Evolutionary conservation across 1,284 basidiomycete genomes (phyloP), one percentile per base, ranked within the genome.

Genomic region (Papiliotrema nemorosa): DNA sequence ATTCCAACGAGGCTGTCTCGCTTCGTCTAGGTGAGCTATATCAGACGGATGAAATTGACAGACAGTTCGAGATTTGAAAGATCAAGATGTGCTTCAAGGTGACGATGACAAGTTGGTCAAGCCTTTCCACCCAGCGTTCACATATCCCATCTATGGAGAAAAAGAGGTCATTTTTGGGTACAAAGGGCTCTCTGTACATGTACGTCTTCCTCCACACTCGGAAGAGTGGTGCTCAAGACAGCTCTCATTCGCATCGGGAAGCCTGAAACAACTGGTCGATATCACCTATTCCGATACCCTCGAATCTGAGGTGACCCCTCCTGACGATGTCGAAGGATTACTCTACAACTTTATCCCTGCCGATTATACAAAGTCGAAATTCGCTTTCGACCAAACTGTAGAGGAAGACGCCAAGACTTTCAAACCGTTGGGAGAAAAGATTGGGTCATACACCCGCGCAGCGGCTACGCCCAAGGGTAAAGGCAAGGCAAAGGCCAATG

Each of bases 81-180:
- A 67, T 38, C 52, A 49, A 20, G 54, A 82, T 46, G 72, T 69
- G 3, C 78, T 88, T n/a, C 76, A 72, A 2, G 58, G 55, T 55
- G 78, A 82, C n/a, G 79, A 81, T 33, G 81, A 84, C 64, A 73
- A 76, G 4, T 83, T 81, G 52, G 79, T 83, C 59, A 76, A 78
- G 40, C 62, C 71, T 18, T 93, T 92, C 70, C 81, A 86, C 60
- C 90, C 90, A 1, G 78, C 79, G 5, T 93, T 93, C 74, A 93
- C 90, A 1, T 93, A 93, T 74, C 88, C 90, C 81, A 91, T 97
- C 71, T 97, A 87, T 69, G 94, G 94, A 47, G 90, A 97, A 64
- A 88, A 94, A 50, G 92, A 98, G 77, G 93, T 86, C 74, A 87
- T 98, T 60, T 98, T 94, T 72, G 94, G 94, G 2, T 98, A 97